Conservation (phyloP, 2,329 filamentous ascomycete genomes). For the Arthrinium puccinioides region DNA sequence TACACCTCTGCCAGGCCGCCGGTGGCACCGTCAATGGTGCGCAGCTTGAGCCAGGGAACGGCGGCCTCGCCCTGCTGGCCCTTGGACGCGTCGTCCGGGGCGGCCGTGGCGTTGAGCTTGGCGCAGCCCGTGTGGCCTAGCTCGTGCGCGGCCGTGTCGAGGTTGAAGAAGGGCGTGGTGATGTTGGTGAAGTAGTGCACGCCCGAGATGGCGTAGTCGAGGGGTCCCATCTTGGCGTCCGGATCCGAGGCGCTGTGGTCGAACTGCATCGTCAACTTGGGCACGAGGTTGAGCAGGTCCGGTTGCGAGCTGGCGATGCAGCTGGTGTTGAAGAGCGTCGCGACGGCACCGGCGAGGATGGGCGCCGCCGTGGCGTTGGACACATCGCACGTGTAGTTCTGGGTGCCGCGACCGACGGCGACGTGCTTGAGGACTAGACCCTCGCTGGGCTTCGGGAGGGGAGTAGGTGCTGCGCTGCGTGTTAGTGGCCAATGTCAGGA, state of each 20-base stretch:
- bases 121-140: slow-evolving; percentile 56
- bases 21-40: slow-evolving; percentile 45
- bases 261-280: slow-evolving; percentile 62
- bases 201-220: slow-evolving; percentile 59
- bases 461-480: slow-evolving; percentile 38
- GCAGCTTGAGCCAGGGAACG: slow-evolving; percentile 75
- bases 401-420: slow-evolving; percentile 77
- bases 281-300: slow-evolving; percentile 56
- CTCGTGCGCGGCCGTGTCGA: slow-evolving; percentile 47
- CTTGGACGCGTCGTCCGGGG: slow-evolving; percentile 52
- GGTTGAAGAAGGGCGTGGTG: slow-evolving; percentile 72
- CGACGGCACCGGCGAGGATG: slow-evolving; percentile 63
- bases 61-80: slow-evolving; percentile 60
- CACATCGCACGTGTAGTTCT: slow-evolving; percentile 85
- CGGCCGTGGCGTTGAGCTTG: slow-evolving; percentile 53
- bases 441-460: slow-evolving; percentile 52
- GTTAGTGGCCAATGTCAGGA: slow-evolving; percentile 12
- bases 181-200: slow-evolving; percentile 72
- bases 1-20: slow-evolving; percentile 69
- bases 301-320: slow-evolving; percentile 69
- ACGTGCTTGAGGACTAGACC: slow-evolving; percentile 68
- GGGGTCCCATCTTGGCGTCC: slow-evolving; percentile 39
- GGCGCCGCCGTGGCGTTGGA: slow-evolving; percentile 55
- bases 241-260: slow-evolving; percentile 36
- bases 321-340: slow-evolving; percentile 80